Conservation (phyloP, 495 filamentous ascomycete species). For the Delitschia confertaspora region DNA sequence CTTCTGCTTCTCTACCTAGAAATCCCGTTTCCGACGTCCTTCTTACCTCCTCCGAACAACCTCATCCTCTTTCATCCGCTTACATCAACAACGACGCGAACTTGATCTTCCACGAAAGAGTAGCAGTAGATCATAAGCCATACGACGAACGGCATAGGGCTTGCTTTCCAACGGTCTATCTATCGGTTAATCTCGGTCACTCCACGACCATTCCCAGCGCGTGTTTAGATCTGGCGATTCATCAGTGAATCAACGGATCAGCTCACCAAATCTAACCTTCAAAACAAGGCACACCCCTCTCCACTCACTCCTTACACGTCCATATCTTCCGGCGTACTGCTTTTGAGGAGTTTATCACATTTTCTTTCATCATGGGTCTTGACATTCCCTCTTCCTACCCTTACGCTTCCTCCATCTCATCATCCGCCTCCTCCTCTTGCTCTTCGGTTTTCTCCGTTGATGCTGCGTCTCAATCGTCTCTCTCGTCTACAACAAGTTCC, state of each 20-base stretch:
- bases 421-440: conserved; percentile 63
- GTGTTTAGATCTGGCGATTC: conserved; percentile 12
- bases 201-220: conserved; percentile 24
- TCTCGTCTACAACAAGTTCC: conserved; percentile 11
- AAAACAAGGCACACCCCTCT: conserved; percentile 17
- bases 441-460: conserved; percentile 74
- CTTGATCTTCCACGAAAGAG: conserved; percentile 10
- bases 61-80: conserved; percentile 1
- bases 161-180: conserved; percentile 27
- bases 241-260: too few relatives aligned
- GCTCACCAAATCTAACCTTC: conserved; percentile 16
- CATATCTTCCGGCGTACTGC: conserved; percentile 8
- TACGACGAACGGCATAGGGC: conserved; percentile 22
- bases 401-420: conserved; percentile 60
- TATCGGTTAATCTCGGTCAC: conserved; percentile 28
- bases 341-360: conserved; percentile 1
- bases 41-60: neutral
- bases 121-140: conserved; percentile 16
- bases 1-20: neutral
- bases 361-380: conserved; percentile 22
- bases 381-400: conserved; percentile 35
- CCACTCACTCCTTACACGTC: conserved; percentile 23
- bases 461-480: conserved; percentile 46
- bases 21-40: neutral
- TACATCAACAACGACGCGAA: conserved; percentile 1